Evolutionary conservation across 106 monocot genomes (phyloP), one percentile per base, ranked within the genome.

Genomic region (Dendrobium officinale): DNA sequence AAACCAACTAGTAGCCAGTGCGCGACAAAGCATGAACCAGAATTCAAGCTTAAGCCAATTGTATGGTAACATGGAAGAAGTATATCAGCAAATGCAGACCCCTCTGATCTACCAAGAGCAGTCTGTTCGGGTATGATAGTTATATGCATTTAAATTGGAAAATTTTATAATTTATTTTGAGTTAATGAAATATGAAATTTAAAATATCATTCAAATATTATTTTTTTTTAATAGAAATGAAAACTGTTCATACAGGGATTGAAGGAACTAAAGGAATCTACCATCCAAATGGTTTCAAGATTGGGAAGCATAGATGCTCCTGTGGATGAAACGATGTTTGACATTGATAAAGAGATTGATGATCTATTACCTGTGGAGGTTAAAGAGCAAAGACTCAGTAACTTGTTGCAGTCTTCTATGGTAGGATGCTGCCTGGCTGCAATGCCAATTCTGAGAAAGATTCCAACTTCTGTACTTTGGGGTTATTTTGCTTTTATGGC

Each of bases 401-500:
- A 94, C 83, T 80, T 94, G 61, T 37, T 94, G 72, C 94, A 94
- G 78, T 82, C 94, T 42, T 31, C 78, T 27, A 89, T 94, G 94
- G 94, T 94, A 0, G 94, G 88, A 78, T 88, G 81, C 11, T 94
- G 94, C 67, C 86, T 94, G 33, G 91, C 89, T 19, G 94, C 94
- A 19, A 91, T 94, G 94, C 94, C 91, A 10, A 20, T 94, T 27
- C 87, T 91, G 24, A 91, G 86, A 77, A 89, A 80, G 82, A 94
- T 94, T 49, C 94, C 94, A 16, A 94, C 94, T 15, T 89, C 94
- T 16, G 91, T 94, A 27, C 88, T 94, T n/a, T 94, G 91, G 91
- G 94, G 94, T 51, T 94, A 91, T 77, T 94, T 94, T 72, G 94
- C 95, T 19, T 95, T 91, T 83, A 95, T 92, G 95, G 95, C 95